Percentiles rank a stretch among this genome's conserved stretches.
These are phyloP conservation scores for Coniochaeta sp. DNA, from an alignment of 2,329 filamentous ascomycete species.

Conservation along the genomic window DNA sequence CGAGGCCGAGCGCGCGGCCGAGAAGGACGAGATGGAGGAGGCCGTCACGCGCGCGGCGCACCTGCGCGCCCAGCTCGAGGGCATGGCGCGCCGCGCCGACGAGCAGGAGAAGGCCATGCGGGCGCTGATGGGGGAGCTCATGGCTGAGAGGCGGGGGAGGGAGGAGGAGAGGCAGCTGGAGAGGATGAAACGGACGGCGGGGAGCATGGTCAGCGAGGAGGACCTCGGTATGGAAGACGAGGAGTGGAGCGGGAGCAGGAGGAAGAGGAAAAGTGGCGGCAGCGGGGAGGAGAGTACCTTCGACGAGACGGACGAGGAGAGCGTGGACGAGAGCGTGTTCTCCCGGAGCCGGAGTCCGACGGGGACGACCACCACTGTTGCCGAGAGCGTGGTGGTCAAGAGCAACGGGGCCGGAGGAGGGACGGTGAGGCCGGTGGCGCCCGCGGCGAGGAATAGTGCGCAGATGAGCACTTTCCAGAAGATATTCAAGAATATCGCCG, in stretches of 20 bases:
- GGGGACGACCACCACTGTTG: slow-evolving; percentile 27
- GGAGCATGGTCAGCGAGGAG: slow-evolving; percentile 43
- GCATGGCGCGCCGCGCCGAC: slow-evolving; percentile 45
- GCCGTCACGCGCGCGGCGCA: slow-evolving; percentile 43
- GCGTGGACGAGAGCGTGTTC: slow-evolving; percentile 48
- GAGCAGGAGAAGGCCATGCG: slow-evolving; percentile 46
- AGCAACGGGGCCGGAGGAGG: slow-evolving; percentile 11
- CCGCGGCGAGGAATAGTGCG: slow-evolving; percentile 20
- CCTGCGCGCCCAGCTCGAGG: slow-evolving; percentile 53
- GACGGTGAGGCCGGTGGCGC: slow-evolving; percentile 9
- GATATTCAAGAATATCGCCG: slow-evolving; percentile 37
- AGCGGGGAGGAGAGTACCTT: slow-evolving; percentile 17
- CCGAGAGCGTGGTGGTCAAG: slow-evolving; percentile 13
- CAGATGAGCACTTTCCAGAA: slow-evolving; percentile 41
- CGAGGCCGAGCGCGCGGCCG: slow-evolving; percentile 44
- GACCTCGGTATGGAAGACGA: slow-evolving; percentile 45
- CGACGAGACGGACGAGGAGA: slow-evolving; percentile 40
- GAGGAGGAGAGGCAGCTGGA: slow-evolving; percentile 29
- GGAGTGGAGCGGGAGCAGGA: slow-evolving; percentile 33
- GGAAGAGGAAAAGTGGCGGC: slow-evolving; percentile 21
- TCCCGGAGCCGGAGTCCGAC: slow-evolving; percentile 54
- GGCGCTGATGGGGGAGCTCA: slow-evolving; percentile 35
- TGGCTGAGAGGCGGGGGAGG: slow-evolving; percentile 41
- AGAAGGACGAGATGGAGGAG: slow-evolving; percentile 50
- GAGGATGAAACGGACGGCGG: too few relatives aligned